These are phyloP conservation scores for Crepidotus variabilis DNA, from an alignment of 768 basidiomycete species.

Conservation along the genomic window DNA sequence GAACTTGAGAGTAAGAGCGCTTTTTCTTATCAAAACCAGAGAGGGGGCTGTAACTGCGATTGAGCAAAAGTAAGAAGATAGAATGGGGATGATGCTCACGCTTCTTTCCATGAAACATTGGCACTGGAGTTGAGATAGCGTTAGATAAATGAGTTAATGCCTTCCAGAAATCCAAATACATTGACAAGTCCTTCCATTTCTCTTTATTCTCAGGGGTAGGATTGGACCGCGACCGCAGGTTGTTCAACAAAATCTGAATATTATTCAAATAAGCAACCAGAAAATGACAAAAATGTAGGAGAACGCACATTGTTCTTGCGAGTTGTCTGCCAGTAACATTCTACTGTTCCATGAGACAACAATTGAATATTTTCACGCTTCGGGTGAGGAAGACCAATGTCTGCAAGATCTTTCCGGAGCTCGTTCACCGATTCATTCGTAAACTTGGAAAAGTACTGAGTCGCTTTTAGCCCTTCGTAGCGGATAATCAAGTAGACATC, in stretches of 20 bases:
- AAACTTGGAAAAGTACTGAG: constrained; percentile 28
- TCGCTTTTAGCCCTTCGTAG: constrained; percentile 33
- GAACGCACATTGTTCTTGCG: constrained; percentile 17
- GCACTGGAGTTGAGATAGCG: constrained; percentile 8
- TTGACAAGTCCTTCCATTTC: constrained; percentile 22
- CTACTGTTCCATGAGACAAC: constrained; percentile 27
- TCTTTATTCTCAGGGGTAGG: constrained; percentile 7
- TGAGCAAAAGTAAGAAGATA: not conserved
- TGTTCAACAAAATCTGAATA: constrained; percentile 17
- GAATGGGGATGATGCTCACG: not conserved
- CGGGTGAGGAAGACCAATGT: constrained; percentile 36
- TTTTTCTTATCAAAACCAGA: not conserved
- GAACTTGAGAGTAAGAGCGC: not conserved
- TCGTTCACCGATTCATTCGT: constrained; percentile 20
- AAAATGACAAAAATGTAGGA: not conserved
- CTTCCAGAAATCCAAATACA: constrained; percentile 18
- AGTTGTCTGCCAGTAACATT: constrained; percentile 22
- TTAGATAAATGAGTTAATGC: not conserved
- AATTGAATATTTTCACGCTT: constrained; percentile 30
- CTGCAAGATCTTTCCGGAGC: constrained; percentile 29
- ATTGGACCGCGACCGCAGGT: constrained; percentile 12
- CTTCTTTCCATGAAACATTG: constrained; percentile 11
- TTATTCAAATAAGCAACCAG: not conserved
- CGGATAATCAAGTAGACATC: constrained; percentile 29
- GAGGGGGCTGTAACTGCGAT: not conserved